These are phyloP conservation scores for Penicillium verrucosum DNA, from an alignment of 2,329 filamentous ascomycete species.

Conservation along the genomic window DNA sequence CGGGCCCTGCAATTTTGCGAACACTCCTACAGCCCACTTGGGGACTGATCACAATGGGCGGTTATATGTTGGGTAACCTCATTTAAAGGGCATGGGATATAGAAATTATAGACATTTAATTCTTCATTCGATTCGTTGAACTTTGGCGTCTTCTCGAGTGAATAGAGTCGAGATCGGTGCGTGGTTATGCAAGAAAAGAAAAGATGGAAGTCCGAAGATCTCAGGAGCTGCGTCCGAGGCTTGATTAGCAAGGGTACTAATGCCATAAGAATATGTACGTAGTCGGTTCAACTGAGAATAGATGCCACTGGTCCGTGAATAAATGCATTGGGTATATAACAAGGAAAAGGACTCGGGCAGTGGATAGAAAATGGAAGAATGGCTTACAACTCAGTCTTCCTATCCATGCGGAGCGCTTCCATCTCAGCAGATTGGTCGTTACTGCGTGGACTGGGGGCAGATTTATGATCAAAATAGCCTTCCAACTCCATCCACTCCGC, in stretches of 20 bases:
- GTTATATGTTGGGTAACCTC: constrained; percentile 46
- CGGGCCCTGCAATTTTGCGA: constrained; percentile 51
- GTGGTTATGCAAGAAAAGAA: neutral
- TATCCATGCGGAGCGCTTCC: constrained; percentile 17
- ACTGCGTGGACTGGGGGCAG: neutral
- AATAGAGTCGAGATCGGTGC: neutral
- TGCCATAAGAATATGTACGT: neutral
- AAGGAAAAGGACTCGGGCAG: neutral
- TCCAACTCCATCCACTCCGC: constrained; percentile 91
- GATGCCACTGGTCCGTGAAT: neutral
- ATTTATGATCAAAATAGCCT: constrained; percentile 45
- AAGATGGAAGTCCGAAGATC: neutral
- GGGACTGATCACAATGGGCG: constrained; percentile 48
- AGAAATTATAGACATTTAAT: neutral
- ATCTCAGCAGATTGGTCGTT: constrained; percentile 8
- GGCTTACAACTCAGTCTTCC: constrained; percentile 45
- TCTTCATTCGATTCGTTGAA: neutral
- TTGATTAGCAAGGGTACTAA: constrained; percentile 3
- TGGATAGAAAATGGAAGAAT: constrained; percentile 10
- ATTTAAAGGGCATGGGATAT: constrained; percentile 16
- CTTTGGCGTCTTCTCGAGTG: neutral
- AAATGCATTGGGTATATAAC: constrained; percentile 14
- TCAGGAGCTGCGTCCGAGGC: neutral
- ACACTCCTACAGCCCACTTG: constrained; percentile 47
- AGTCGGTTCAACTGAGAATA: neutral